Conservation (phyloP, 2,329 filamentous ascomycete species). For the Fusarium tuaranense region DNA sequence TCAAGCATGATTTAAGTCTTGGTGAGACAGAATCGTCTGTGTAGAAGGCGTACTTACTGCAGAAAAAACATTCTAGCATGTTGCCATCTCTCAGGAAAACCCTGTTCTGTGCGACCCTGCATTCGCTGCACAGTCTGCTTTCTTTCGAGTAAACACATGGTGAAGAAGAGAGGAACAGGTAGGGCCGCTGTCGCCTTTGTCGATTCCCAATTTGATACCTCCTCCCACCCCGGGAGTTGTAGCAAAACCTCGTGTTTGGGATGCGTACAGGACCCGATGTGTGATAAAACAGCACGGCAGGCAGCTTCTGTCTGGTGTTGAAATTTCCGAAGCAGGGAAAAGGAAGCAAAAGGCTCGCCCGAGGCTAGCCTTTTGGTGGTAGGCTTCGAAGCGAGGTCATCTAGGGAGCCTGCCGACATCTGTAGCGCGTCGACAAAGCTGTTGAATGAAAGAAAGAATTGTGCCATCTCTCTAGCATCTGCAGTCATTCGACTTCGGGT, state of each 20-base stretch:
- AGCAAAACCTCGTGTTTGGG: background rate
- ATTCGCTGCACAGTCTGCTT: background rate
- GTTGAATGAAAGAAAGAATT: background rate
- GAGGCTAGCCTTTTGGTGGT: background rate
- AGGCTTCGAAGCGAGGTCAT: background rate
- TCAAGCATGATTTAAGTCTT: background rate
- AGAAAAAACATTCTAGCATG: background rate
- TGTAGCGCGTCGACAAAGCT: background rate
- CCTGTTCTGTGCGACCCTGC: background rate
- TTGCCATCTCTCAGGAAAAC: background rate
- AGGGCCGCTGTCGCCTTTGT: background rate
- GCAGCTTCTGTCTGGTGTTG: background rate
- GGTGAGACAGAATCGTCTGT: accelerated
- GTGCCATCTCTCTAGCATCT: background rate
- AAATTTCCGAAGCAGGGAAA: background rate
- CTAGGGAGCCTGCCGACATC: background rate
- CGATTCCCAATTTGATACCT: background rate
- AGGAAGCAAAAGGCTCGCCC: background rate
- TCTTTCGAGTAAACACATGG: background rate
- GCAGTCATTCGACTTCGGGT: background rate
- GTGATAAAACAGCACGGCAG: background rate
- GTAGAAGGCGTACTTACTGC: background rate
- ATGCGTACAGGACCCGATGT: background rate
- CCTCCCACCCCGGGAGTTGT: background rate
- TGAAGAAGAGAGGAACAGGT: background rate